phyloP scores from a whole-genome alignment of 1,139 yeast genomes.

The Suhomyces ambrosiae region DNA sequence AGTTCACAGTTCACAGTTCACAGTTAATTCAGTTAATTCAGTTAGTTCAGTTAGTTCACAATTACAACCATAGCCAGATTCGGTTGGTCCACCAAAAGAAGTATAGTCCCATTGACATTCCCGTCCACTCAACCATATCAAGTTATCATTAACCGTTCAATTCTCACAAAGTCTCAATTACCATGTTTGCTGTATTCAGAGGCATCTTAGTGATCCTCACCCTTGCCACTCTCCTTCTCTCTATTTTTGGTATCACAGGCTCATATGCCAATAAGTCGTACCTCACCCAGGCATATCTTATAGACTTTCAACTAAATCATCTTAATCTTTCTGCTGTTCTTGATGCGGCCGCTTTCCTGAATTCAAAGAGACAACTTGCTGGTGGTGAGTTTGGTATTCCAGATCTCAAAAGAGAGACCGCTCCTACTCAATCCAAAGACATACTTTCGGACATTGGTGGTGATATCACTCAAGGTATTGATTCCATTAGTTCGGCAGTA shows the following conservation, averaged over 20 bases:
- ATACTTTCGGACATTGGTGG: conserved; percentile 7
- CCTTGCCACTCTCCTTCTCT: conserved; percentile 35
- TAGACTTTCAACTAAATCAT: conserved; percentile 40
- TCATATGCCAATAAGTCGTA: conserved; percentile 40
- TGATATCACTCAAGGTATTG: conserved; percentile 6
- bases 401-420: conserved; percentile 1
- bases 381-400: conserved; percentile 2
- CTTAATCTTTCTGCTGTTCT: conserved; percentile 38
- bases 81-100: no score
- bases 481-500: conserved; percentile 1
- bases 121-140: conserved; percentile 1
- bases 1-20: no score
- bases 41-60: no score
- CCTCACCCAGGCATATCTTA: conserved; percentile 39
- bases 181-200: conserved; percentile 39
- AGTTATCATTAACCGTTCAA: neutral
- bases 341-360: conserved; percentile 17
- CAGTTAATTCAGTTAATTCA: no score
- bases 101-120: no score
- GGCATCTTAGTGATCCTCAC: conserved; percentile 38
- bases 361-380: conserved; percentile 9
- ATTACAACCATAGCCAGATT: no score
- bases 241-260: conserved; percentile 46
- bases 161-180: neutral
- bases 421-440: conserved; percentile 1